Evolutionary conservation across 2,329 filamentous ascomycete species (phyloP), one percentile per base, ranked within the genome.

Genomic region (Nannizziopsis arthrosporioides): DNA sequence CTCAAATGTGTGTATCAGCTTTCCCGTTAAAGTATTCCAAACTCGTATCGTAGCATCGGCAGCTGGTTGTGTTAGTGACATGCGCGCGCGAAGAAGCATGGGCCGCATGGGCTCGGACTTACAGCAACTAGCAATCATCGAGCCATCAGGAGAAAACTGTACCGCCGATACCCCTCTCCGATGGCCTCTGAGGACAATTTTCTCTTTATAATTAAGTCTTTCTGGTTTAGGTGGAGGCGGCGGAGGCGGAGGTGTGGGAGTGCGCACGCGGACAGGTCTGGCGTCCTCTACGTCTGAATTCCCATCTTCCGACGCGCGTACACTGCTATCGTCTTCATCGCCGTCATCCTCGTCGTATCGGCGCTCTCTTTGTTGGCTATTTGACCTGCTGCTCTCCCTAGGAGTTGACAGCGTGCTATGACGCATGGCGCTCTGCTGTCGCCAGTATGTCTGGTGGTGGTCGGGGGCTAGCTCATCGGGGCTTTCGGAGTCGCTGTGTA

Each of bases 11-110:
- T 94, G 85, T 62, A 90, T 79, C 52, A 92, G 81, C 48, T 75
- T 76, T 42, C 89, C 90, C 0, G 84, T 89, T 0, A 68, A 64
- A 1, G 85, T 81, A 61, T 89, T 80, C 89, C 92, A 98, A 51
- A 96, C 81, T 66, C 92, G 94, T 61, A 94, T 78, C 6, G 87
- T 92, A 47, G 80, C 84, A 68, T 98, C 92, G 15, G 90, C 87
- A 31, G 87, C 74, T 76, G 55, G 55, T 19, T 37, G 15, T 14
- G 15, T 52, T 42, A 57, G 37, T 32, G 46, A 46, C 30, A 35
- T 18, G 55, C 46, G 49, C 52, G 44, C 31, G 37, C 27, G 9
- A n/a, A n/a, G 17, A 38, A 15, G 10, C 14, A 14, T 17, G 32
- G 32, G 14, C 1, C 31, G 49, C 36, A 30, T 31, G 37, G 37